A percentile compares a stretch with the other conserved stretches of the same genome.
phyloP scores from a whole-genome alignment of 1,139 yeast species.

The Saccharomyces hybrid region DNA sequence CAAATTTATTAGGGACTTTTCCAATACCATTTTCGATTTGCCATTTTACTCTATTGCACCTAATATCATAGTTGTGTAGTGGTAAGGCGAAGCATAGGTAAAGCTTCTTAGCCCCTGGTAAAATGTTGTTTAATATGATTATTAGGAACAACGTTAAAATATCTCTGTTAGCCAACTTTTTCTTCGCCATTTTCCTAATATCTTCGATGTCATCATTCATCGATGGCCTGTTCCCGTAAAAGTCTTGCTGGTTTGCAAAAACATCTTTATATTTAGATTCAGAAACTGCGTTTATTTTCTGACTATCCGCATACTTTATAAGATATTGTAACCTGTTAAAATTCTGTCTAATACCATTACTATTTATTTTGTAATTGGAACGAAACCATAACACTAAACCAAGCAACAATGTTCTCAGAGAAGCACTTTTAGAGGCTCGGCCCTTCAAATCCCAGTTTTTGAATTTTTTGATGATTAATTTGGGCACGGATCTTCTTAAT shows the following conservation, averaged over 20 bases:
- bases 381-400: conserved; percentile 25
- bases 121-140: conserved; percentile 15
- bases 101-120: conserved; percentile 7
- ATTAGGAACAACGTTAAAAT: conserved; percentile 17
- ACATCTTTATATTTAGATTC: conserved; percentile 4
- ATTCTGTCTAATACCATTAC: conserved; percentile 26
- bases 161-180: conserved; percentile 20
- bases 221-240: conserved; percentile 19
- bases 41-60: conserved; percentile 4
- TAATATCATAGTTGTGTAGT: conserved; percentile 12
- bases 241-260: conserved; percentile 10
- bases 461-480: conserved; percentile 18
- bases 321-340: conserved; percentile 13
- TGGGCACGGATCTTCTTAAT: conserved; percentile 20
- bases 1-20: conserved; percentile 19
- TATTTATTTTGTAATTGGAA: conserved; percentile 19
- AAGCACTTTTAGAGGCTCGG: conserved; percentile 1
- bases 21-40: conserved; percentile 8
- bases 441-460: conserved; percentile 6
- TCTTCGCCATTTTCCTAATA: conserved; percentile 17
- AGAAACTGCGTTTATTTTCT: not conserved
- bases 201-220: conserved; percentile 7
- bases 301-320: conserved; percentile 3
- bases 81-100: conserved; percentile 24
- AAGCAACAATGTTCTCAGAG: conserved; percentile 14